Evolutionary conservation across 2,329 filamentous ascomycete species (phyloP), one percentile per base, ranked within the genome.

Genomic region (Huntiella omanensis): DNA sequence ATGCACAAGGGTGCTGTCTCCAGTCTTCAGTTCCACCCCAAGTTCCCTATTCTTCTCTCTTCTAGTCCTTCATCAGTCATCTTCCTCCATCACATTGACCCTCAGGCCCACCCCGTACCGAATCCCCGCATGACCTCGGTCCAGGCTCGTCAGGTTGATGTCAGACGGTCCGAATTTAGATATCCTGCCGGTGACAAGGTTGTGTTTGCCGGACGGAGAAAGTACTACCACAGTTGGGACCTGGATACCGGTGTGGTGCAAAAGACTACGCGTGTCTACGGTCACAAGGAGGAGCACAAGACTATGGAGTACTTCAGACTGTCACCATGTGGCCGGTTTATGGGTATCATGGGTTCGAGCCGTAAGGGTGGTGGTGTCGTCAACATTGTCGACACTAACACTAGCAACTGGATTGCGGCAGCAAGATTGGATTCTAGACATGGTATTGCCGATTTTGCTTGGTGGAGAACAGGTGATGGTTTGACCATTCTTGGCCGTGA

Each of bases 221-320:
- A 78, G 52, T 96, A 86, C 66, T 95, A 96, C 62, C 91, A 96
- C 63, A 78, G 81, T 53, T 98, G 91, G 91, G 80, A 96, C 56
- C 71, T 98, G 17, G 68, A 80, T 38, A 79, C 80, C 0, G 91
- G 91, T 38, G 67, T 70, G 10, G 77, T 98, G 42, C 81, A 88
- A 56, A 94, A 93, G 62, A 73, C 93, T 39, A 77, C 75, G 54
- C 70, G 81, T 58, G 66, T 91, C 49, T 73, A 81, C 57, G 75
- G 86, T 52, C 80, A 86, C 54, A 69, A 78, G 53, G 71, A 83
- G 47, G 84, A 93, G 61, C 87, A 95, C 60, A 81, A 78, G 55
- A 81, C 75, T 36, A 95, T 95, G 85, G 91, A 96, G 61, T 70
- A 71, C 28, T 93, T 98, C 69, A 83, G 81, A 55, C 65, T 92